Base-by-base conservation (phyloP, 768 basidiomycete genomes). In the Termitomyces sp. region DNA sequence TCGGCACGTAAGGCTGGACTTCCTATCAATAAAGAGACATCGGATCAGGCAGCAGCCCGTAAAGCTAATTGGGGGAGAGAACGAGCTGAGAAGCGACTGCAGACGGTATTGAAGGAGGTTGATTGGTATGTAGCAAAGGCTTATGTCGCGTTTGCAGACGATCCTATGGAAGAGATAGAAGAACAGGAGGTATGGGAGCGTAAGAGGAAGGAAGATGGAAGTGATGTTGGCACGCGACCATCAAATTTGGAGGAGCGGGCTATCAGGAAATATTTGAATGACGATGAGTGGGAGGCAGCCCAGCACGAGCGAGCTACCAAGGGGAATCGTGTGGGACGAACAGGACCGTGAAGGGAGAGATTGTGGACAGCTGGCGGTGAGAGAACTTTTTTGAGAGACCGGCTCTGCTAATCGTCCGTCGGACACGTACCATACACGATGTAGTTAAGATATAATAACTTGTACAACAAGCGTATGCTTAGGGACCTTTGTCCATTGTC, bases 81-180 rank as follows among this genome's bases (percentile, higher is more conserved):
- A 63, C 75, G 79, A 18, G 85, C 87, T 7, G 79, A 79, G 69
- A 85, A 78, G 63, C 78, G 77, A 47, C 69, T 90, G 57, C 86
- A 87, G 70, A 75, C 72, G 32, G 70, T 87, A 61, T 86, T 83
- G 47, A 88, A 89, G 70, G 87, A 89, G 71, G 74, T 75, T 59
- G 88, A 91, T 67, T 80, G 79, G 77, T 74, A 76, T 49, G 75
- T 90, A 31, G 86, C 85, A 10, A 80, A 81, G 64, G 82, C 85
- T 26, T 90, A 92, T 69, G 81, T 90, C 56, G 82, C 83, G 7
- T 73, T 90, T 13, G 86, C 86, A 2, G 83, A 84, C 55, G 74
- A 76, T 55, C 63, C 67, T 14, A 66, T 67, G 16, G 68, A 71
- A 46, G 66, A 63, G 32, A 67, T 65, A 53, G 43, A 63, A 53